phyloP scores from a whole-genome alignment of 345 rosid genomes.

The Lepidium sativum region DNA sequence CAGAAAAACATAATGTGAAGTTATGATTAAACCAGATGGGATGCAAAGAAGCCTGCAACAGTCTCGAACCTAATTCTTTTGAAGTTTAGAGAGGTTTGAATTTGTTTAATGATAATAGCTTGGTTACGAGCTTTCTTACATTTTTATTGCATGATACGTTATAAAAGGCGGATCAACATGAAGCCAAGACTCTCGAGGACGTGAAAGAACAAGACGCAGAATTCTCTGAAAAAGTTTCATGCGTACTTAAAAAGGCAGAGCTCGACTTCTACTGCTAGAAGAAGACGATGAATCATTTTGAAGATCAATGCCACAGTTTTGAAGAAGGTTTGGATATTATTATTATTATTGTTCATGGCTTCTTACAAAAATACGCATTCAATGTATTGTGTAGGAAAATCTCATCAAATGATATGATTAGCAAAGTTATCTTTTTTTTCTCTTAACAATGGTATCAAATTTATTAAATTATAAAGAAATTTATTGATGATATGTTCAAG shows the following conservation, averaged over 20 bases:
- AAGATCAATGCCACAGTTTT: background rate
- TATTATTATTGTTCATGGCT: too few relatives aligned
- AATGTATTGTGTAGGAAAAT: too few relatives aligned
- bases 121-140: background rate
- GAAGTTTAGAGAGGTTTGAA: slow-evolving; percentile 75
- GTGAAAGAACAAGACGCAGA: slow-evolving; percentile 53
- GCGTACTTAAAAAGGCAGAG: slow-evolving; percentile 56
- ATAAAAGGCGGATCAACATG: slow-evolving; percentile 77
- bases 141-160: slow-evolving; percentile 1
- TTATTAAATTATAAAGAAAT: too few relatives aligned
- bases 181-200: slow-evolving; percentile 53
- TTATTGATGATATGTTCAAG: too few relatives aligned
- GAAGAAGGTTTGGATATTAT: too few relatives aligned
- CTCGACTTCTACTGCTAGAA: slow-evolving; percentile 38
- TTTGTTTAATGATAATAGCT: background rate
- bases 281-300: background rate
- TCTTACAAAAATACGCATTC: background rate
- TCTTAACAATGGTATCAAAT: too few relatives aligned
- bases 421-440: too few relatives aligned
- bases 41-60: slow-evolving; percentile 63
- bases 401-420: too few relatives aligned
- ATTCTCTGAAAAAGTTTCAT: slow-evolving; percentile 46
- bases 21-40: slow-evolving; percentile 57
- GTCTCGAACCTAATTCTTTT: slow-evolving; percentile 77
- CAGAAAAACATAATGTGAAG: background rate